Percentiles rank a stretch among this genome's conserved stretches.
Conservation (phyloP, 2,329 filamentous ascomycete genomes). For the Mollisia scopiformis region DNA sequence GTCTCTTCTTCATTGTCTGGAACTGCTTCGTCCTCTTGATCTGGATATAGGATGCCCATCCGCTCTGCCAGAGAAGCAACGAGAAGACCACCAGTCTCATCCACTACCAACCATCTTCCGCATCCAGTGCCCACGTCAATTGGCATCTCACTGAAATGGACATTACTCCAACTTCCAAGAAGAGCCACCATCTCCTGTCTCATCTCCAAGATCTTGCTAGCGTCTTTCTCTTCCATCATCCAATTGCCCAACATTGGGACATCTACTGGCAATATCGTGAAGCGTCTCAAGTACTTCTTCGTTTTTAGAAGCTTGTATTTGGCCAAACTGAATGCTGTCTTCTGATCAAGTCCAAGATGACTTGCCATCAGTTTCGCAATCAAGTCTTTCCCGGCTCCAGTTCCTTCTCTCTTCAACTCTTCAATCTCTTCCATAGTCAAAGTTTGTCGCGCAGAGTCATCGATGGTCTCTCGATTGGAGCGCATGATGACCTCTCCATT, state of each 20-base stretch:
- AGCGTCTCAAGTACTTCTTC: slow-evolving; percentile 89
- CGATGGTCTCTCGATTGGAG: slow-evolving; percentile 61
- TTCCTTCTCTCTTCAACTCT: slow-evolving; percentile 70
- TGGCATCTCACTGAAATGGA: slow-evolving; percentile 60
- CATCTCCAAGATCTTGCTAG: slow-evolving; percentile 80
- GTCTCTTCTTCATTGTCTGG: slow-evolving; percentile 13
- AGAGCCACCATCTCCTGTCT: slow-evolving; percentile 82
- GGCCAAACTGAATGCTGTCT: slow-evolving; percentile 89
- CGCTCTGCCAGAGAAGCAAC: slow-evolving; percentile 52
- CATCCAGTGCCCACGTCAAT: slow-evolving; percentile 27
- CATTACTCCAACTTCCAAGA: slow-evolving; percentile 86
- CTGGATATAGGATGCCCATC: slow-evolving; percentile 64
- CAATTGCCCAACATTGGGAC: slow-evolving; percentile 76
- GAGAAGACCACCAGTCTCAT: slow-evolving; percentile 61
- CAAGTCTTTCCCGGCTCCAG: slow-evolving; percentile 81
- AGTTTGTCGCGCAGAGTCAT: slow-evolving; percentile 71
- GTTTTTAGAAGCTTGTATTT: slow-evolving; percentile 96
- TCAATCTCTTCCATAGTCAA: slow-evolving; percentile 75
- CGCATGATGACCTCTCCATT: slow-evolving; percentile 54
- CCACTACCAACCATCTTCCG: slow-evolving; percentile 67
- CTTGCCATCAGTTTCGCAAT: slow-evolving; percentile 92
- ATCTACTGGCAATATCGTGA: slow-evolving; percentile 84
- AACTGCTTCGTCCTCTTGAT: slow-evolving; percentile 18
- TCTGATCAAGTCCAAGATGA: slow-evolving; percentile 88
- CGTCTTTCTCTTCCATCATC: slow-evolving; percentile 79